phyloP scores from a whole-genome alignment of 192 early-diverging fungal genomes.

The Gigaspora rosea region DNA sequence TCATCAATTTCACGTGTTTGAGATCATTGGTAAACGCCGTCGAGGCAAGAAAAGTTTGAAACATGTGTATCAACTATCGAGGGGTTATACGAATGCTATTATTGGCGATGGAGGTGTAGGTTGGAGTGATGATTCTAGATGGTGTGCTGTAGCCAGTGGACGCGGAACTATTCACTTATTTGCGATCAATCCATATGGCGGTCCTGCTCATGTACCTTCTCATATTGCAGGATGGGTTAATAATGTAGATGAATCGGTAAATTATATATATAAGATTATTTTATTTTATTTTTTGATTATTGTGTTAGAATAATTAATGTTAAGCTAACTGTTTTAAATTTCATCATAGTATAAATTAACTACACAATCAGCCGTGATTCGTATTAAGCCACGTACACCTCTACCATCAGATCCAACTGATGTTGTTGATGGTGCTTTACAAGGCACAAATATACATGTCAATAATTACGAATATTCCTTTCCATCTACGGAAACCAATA shows the following conservation, averaged over 20 bases:
- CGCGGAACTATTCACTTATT: conserved; percentile 78
- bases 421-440: not conserved
- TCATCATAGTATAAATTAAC: conserved; percentile 9
- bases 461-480: conserved; percentile 12
- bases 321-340: not conserved
- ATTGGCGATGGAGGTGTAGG: conserved; percentile 62
- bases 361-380: conserved; percentile 35
- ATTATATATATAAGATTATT: not conserved
- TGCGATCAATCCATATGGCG: conserved; percentile 65
- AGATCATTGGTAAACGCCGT: conserved; percentile 42
- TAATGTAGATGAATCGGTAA: conserved; percentile 36
- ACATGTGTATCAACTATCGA: conserved; percentile 70
- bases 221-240: conserved; percentile 52
- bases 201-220: conserved; percentile 54
- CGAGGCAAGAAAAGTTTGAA: conserved; percentile 33
- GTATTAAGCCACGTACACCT: conserved; percentile 46
- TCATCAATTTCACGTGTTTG: conserved; percentile 75
- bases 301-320: not conserved
- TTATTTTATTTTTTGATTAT: not conserved
- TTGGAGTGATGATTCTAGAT: conserved; percentile 69
- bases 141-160: conserved; percentile 73
- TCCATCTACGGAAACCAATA: not conserved
- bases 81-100: conserved; percentile 75
- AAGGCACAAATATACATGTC: not conserved
- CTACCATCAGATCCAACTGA: conserved; percentile 38